phyloP scores from a whole-genome alignment of 352 stramenopile genomes.

The Globisporangium nunn region DNA sequence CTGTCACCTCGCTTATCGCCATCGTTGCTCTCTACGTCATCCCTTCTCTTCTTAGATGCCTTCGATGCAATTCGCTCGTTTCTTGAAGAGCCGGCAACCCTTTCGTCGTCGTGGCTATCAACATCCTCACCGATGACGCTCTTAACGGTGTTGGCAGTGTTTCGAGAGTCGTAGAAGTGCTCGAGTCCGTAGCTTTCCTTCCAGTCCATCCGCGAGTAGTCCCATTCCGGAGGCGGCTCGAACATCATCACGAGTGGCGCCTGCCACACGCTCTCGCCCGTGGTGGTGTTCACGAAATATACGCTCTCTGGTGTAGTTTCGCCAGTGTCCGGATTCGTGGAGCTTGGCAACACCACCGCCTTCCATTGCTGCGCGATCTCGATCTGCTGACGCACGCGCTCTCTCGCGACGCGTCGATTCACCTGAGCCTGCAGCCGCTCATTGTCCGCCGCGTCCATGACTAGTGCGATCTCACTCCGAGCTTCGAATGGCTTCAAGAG shows the following conservation, averaged over 20 bases:
- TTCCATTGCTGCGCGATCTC: constrained; percentile 44
- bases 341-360: constrained; percentile 21
- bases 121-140: constrained; percentile 4
- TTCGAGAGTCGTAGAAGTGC: constrained; percentile 26
- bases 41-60: background rate
- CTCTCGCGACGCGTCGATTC: constrained; percentile 24
- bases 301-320: constrained; percentile 15
- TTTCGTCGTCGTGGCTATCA: background rate
- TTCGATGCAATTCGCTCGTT: background rate
- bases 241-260: constrained; percentile 47
- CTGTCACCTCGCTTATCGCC: constrained; percentile 7
- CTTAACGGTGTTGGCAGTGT: background rate
- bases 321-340: constrained; percentile 6
- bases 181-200: constrained; percentile 37
- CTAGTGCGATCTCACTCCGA: constrained; percentile 2
- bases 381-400: constrained; percentile 33
- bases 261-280: constrained; percentile 51
- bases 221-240: constrained; percentile 48
- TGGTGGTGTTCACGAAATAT: constrained; percentile 55
- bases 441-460: constrained; percentile 19
- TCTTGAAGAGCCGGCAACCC: background rate
- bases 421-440: constrained; percentile 32
- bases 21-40: background rate
- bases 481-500: constrained; percentile 35
- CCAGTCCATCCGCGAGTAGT: constrained; percentile 50